Base-by-base conservation (phyloP, 352 stramenopile genomes). In the Globisporangium paddicum region DNA sequence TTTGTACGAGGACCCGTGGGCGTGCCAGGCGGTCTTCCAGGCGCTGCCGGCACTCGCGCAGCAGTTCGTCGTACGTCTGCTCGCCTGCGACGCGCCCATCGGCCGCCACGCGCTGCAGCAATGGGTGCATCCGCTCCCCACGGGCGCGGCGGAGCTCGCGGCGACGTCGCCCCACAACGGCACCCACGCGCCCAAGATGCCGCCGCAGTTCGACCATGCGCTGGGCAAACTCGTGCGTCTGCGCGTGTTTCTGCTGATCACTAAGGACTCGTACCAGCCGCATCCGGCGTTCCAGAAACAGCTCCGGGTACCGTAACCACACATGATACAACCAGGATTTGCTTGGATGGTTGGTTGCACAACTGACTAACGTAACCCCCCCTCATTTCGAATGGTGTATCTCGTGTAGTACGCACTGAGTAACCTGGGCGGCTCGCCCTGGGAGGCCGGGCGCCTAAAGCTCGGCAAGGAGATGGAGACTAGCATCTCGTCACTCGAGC, bases 21-120 rank as follows among this genome's bases (percentile, higher is more conserved):
- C 86, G 7, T 96, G 89, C 57, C 83, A 95, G 62, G 89, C 89
- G 16, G 80, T 97, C 5, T 92, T 96, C 64, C 87, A 96, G 72
- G 84, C 86, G 23, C 77, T 97, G 13, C 77, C 82, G 16, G 65
- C 88, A 11, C 79, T 97, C 21, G 82, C 87, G 18, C 89, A 97
- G 69, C 89, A 97, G 70, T 94, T 96, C 48, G 85, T 96, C 1
- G 90, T 96, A 80, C 88, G 88, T 3, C 72, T 96, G 53, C 67
- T 96, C 42, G 77, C 79, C 23, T 87, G 73, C 14, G 77, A 89
- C 46, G 64, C 65, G 46, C 59, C 71, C 0, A 69, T 93, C 30
- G 57, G 65, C 34, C 75, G 72, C 50, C 62, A 68, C 9, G 60
- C 81, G 66, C 72, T 95, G 34, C 73, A 87, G 59, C 69, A 79